Evolutionary conservation across 352 stramenopile genomes (phyloP).

Genomic region (Phytophthora fragariaefolia): DNA sequence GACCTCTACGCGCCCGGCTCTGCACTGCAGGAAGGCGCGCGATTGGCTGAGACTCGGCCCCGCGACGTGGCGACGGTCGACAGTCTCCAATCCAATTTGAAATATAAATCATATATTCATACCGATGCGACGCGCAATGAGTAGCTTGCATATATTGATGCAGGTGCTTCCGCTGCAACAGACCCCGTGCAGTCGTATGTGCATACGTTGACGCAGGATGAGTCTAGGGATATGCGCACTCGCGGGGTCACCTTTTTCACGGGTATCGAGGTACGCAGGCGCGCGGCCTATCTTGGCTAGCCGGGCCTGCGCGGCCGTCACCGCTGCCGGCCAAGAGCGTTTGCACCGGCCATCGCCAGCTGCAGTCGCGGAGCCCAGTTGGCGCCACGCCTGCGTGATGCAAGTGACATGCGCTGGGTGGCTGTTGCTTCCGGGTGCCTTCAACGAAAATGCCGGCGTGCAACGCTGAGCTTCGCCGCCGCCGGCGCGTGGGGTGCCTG

Average conservation of each 20-base stretch:
- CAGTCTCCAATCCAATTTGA: no score
- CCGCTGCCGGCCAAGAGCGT: slow-evolving; percentile 13
- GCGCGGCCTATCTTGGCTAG: slow-evolving; percentile 9
- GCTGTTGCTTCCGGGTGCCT: no score
- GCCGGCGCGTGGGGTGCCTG: neutral
- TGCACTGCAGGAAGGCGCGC: neutral
- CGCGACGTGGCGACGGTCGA: neutral
- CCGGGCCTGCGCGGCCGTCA: slow-evolving; percentile 2
- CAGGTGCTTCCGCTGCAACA: no score
- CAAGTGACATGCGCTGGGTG: no score
- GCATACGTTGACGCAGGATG: neutral
- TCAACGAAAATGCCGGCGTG: slow-evolving; percentile 3
- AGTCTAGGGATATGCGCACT: neutral
- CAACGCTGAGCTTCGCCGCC: neutral
- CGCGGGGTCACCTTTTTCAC: neutral
- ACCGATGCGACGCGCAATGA: no score
- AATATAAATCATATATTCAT: no score
- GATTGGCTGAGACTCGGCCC: slow-evolving; percentile 9
- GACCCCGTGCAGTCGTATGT: no score
- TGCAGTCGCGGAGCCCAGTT: slow-evolving; percentile 18
- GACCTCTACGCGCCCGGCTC: slow-evolving; percentile 12
- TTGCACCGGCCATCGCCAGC: slow-evolving; percentile 3
- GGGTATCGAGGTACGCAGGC: neutral
- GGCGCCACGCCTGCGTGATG: slow-evolving; percentile 4
- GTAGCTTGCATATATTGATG: no score